These are phyloP conservation scores for Mucor plumbeus DNA, from an alignment of 371 early-diverging fungal species.

Conservation along the genomic window DNA sequence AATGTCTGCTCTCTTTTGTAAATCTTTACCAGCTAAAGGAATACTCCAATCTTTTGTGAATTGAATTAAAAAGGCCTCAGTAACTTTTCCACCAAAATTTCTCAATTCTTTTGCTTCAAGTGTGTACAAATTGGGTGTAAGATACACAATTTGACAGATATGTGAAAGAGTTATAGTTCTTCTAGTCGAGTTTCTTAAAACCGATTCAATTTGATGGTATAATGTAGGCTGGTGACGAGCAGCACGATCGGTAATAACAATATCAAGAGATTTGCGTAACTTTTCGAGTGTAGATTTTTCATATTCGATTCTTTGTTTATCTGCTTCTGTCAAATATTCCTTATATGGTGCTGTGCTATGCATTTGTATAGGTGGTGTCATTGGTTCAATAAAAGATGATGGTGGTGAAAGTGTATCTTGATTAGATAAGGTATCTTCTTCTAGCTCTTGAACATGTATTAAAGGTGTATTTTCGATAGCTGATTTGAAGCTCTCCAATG, in stretches of 20 bases:
- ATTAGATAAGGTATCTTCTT: not conserved
- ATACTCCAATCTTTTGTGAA: slow-evolving; percentile 34
- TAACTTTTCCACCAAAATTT: slow-evolving; percentile 28
- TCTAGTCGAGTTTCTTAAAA: slow-evolving; percentile 37
- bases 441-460: not conserved
- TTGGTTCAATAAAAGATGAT: slow-evolving; percentile 17
- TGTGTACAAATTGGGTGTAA: slow-evolving; percentile 39
- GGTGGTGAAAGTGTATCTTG: slow-evolving; percentile 17
- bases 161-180: slow-evolving; percentile 38
- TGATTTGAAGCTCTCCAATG: too few relatives aligned
- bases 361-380: slow-evolving; percentile 18
- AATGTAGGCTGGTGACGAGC: slow-evolving; percentile 37
- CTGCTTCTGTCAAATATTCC: slow-evolving; percentile 21
- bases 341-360: slow-evolving; percentile 19
- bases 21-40: slow-evolving; percentile 41
- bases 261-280: slow-evolving; percentile 41
- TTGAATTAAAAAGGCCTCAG: slow-evolving; percentile 40
- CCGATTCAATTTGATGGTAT: slow-evolving; percentile 44
- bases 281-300: slow-evolving; percentile 35
- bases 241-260: slow-evolving; percentile 41
- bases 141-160: slow-evolving; percentile 36
- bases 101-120: slow-evolving; percentile 35
- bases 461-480: not conserved
- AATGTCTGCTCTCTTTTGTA: slow-evolving; percentile 32
- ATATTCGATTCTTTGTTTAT: slow-evolving; percentile 36